These are phyloP conservation scores for Beauveria sp. DNA, from an alignment of 2,329 filamentous ascomycete species.

Conservation along the genomic window DNA sequence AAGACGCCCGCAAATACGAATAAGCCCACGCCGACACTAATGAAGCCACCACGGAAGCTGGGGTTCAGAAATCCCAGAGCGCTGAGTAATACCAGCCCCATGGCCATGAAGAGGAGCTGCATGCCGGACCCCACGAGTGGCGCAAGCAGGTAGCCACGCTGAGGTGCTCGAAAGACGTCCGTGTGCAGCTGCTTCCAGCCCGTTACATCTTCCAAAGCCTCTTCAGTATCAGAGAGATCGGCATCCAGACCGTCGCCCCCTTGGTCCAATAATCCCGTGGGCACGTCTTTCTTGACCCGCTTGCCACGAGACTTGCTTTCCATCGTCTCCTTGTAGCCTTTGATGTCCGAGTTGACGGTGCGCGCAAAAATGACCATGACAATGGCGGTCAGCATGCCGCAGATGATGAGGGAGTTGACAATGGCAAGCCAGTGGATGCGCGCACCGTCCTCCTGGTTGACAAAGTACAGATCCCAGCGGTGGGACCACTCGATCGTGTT, in stretches of 20 bases:
- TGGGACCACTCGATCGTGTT: conserved; percentile 72
- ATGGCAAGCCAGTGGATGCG: conserved; percentile 86
- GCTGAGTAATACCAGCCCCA: conserved; percentile 63
- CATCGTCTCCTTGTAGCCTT: conserved; percentile 58
- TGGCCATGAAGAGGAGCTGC: conserved; percentile 76
- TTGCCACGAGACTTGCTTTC: conserved; percentile 59
- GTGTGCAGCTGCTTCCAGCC: conserved; percentile 85
- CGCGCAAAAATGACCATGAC: conserved; percentile 75
- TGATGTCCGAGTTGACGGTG: conserved; percentile 73
- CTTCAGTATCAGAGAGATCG: conserved; percentile 49
- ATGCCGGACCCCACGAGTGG: conserved; percentile 78
- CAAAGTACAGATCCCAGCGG: conserved; percentile 85
- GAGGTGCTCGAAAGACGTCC: conserved; percentile 76
- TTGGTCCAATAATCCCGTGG: conserved; percentile 53
- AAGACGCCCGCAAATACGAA: conserved; percentile 79
- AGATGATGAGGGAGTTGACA: conserved; percentile 78
- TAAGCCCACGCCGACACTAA: conserved; percentile 74
- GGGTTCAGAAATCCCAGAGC: conserved; percentile 75
- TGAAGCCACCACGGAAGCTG: conserved; percentile 81
- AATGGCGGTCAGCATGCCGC: conserved; percentile 67
- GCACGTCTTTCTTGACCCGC: conserved; percentile 48
- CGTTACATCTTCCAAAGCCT: conserved; percentile 66
- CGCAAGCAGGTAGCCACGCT: conserved; percentile 63
- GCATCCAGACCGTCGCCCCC: conserved; percentile 46
- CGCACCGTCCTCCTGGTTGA: conserved; percentile 73